phyloP scores from a whole-genome alignment of 495 filamentous ascomycete genomes.

The Podospora tetraspora region DNA sequence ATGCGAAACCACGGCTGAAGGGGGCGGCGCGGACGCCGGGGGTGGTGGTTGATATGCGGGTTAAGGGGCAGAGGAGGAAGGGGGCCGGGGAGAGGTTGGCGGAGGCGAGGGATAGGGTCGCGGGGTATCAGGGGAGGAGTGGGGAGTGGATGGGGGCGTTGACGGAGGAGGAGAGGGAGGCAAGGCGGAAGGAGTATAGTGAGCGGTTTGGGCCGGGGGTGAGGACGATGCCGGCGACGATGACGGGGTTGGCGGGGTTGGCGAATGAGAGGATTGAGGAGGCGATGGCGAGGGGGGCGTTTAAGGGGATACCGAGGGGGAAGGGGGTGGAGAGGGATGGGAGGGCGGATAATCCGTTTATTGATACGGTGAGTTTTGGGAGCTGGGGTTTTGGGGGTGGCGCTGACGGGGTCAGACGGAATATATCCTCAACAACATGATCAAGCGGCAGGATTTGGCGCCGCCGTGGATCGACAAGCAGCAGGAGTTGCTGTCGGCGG shows the following conservation, averaged over 20 bases:
- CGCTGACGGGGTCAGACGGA: slow-evolving; percentile 52
- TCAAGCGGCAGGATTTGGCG: slow-evolving; percentile 83
- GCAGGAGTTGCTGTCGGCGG: slow-evolving; percentile 72
- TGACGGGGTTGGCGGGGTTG: slow-evolving; percentile 73
- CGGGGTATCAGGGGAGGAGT: slow-evolving; percentile 59
- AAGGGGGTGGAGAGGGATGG: slow-evolving; percentile 73
- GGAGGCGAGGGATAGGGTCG: slow-evolving; percentile 71
- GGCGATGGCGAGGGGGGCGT: slow-evolving; percentile 86
- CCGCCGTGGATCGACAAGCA: slow-evolving; percentile 96
- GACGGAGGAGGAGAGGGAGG: slow-evolving; percentile 63
- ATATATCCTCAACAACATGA: slow-evolving; percentile 98
- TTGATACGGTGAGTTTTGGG: slow-evolving; percentile 58
- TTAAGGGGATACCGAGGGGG: slow-evolving; percentile 73
- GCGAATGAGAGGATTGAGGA: slow-evolving; percentile 94
- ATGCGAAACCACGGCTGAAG: slow-evolving; percentile 50
- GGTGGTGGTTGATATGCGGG: slow-evolving; percentile 54
- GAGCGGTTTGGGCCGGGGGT: slow-evolving; percentile 73
- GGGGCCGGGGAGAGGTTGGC: slow-evolving; percentile 58
- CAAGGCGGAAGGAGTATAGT: slow-evolving; percentile 63
- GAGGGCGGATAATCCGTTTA: slow-evolving; percentile 78
- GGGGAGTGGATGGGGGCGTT: slow-evolving; percentile 46
- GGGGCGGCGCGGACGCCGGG: slow-evolving; percentile 45
- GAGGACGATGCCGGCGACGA: slow-evolving; percentile 67
- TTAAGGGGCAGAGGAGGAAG: slow-evolving; percentile 37
- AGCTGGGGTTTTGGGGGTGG: not conserved